phyloP scores from a whole-genome alignment of 2,329 filamentous ascomycete species.

The Sporothrix inflata region DNA sequence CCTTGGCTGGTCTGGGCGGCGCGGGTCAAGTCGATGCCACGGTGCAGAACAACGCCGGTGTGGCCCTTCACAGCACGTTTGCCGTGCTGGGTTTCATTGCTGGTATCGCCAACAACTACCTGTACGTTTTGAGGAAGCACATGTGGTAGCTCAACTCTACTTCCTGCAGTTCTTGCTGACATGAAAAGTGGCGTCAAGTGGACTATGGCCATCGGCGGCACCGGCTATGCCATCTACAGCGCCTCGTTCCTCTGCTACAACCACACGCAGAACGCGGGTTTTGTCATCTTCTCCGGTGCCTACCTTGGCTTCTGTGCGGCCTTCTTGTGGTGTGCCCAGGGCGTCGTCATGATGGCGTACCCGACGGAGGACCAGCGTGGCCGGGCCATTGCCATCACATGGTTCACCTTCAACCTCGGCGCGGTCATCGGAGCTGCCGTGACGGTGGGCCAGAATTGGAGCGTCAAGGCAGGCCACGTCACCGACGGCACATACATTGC shows the following conservation, averaged over 20 bases:
- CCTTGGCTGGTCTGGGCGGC: slow-evolving; percentile 63
- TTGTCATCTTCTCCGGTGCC: slow-evolving; percentile 73
- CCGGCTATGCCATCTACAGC: slow-evolving; percentile 73
- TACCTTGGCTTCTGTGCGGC: slow-evolving; percentile 74
- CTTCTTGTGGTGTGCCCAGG: slow-evolving; percentile 76
- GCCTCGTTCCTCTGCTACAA: slow-evolving; percentile 69
- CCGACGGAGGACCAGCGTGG: slow-evolving; percentile 27
- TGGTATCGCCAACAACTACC: slow-evolving; percentile 69
- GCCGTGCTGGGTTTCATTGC: slow-evolving; percentile 69
- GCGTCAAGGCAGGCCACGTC: slow-evolving; percentile 30
- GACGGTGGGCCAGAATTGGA: slow-evolving; percentile 35
- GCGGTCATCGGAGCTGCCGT: slow-evolving; percentile 37
- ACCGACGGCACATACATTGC: slow-evolving; percentile 37
- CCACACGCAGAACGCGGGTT: slow-evolving; percentile 66
- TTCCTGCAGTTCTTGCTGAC: slow-evolving; percentile 46
- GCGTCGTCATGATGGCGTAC: slow-evolving; percentile 72
- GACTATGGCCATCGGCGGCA: slow-evolving; percentile 68
- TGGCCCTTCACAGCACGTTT: slow-evolving; percentile 74
- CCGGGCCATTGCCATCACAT: slow-evolving; percentile 23
- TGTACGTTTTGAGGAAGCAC: background rate
- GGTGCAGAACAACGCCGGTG: slow-evolving; percentile 66
- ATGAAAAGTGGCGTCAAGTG: slow-evolving; percentile 57
- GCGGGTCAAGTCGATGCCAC: slow-evolving; percentile 59
- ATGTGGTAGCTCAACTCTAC: background rate
- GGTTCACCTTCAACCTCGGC: slow-evolving; percentile 37